These are phyloP conservation scores for Talaromyces thailandensis DNA, from an alignment of 495 filamentous ascomycete species.

Conservation along the genomic window DNA sequence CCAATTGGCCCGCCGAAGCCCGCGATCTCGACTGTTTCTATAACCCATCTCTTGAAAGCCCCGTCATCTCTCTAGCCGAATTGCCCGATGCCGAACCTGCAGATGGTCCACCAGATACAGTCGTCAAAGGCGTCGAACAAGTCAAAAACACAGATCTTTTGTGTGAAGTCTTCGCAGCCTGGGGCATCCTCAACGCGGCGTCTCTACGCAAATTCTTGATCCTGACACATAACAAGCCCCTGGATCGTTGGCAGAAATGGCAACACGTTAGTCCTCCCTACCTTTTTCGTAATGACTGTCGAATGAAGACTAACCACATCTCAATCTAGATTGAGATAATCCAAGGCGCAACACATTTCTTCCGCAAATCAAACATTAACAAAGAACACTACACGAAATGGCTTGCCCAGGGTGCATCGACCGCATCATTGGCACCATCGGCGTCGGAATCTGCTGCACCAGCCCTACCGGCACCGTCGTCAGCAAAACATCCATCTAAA, in stretches of 20 bases:
- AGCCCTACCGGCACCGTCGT: neutral
- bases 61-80: slow-evolving; percentile 15
- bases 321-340: slow-evolving; percentile 10
- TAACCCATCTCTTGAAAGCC: slow-evolving; percentile 10
- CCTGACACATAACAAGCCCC: slow-evolving; percentile 8
- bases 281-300: neutral
- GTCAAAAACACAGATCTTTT: slow-evolving; percentile 30
- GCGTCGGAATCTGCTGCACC: neutral
- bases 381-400: slow-evolving; percentile 7
- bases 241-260: slow-evolving; percentile 22
- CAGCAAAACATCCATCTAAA: neutral
- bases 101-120: neutral
- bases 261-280: slow-evolving; percentile 18
- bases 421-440: neutral
- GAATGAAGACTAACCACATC: neutral
- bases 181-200: slow-evolving; percentile 20
- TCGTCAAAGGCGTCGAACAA: slow-evolving; percentile 15
- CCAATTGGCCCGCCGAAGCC: slow-evolving; percentile 5
- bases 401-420: neutral
- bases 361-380: slow-evolving; percentile 12
- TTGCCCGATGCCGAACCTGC: slow-evolving; percentile 15
- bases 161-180: slow-evolving; percentile 36
- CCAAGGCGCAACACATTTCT: slow-evolving; percentile 10
- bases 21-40: slow-evolving; percentile 12
- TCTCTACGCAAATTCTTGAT: slow-evolving; percentile 1